Percentiles rank a stretch among this genome's conserved stretches.
These are phyloP conservation scores for Pestalotiopsis sp. DNA, from an alignment of 2,329 filamentous ascomycete genomes.

Conservation along the genomic window DNA sequence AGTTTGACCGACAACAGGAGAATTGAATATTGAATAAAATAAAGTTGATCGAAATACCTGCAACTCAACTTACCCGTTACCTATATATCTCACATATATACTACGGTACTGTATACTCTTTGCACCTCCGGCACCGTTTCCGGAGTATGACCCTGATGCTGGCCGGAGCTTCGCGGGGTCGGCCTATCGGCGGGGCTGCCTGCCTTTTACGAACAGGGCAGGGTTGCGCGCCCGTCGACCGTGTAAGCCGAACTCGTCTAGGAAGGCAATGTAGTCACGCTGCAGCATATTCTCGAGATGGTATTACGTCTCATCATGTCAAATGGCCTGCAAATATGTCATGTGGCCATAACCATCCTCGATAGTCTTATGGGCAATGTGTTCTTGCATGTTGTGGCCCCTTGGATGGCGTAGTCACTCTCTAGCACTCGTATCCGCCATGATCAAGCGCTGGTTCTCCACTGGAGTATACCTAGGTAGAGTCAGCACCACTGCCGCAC, in stretches of 20 bases:
- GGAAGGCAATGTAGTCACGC: neutral
- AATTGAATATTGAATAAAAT: neutral
- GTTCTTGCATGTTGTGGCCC: too few species aligned
- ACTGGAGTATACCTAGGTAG: too few species aligned
- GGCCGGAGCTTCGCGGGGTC: neutral
- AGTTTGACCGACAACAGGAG: neutral
- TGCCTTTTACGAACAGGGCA: neutral
- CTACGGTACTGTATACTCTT: neutral
- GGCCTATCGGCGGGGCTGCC: neutral
- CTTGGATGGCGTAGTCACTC: too few species aligned
- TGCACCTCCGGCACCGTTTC: neutral
- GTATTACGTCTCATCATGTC: neutral
- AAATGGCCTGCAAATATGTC: neutral
- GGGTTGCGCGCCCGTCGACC: neutral
- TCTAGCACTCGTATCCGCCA: too few species aligned
- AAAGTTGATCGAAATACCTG: neutral
- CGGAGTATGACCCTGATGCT: neutral
- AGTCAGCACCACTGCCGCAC: too few species aligned
- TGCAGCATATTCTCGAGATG: neutral
- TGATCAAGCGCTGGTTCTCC: too few species aligned
- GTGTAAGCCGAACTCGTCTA: neutral
- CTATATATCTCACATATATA: neutral
- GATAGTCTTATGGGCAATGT: too few species aligned
- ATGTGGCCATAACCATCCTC: neutral
- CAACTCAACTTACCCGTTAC: neutral